Conservation (phyloP, 176 grass and related monocot genomes). For the Oropetium thomaeum region DNA sequence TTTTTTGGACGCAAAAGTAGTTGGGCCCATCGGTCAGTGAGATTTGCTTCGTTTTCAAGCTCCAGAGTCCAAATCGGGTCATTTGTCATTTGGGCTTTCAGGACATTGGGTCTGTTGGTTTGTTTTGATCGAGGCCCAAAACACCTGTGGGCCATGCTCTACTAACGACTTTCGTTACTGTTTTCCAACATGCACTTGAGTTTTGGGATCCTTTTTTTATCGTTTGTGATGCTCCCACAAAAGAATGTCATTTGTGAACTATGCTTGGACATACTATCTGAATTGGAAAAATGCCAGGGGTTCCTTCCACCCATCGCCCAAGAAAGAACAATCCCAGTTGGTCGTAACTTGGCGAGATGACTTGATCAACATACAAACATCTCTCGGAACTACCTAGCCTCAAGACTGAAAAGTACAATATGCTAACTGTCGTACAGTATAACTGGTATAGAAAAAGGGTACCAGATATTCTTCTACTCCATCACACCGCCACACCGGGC, state of each 20-base stretch:
- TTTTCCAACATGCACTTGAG: background rate
- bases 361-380: background rate
- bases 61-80: constrained; percentile 1
- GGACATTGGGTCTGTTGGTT: background rate
- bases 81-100: background rate
- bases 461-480: background rate
- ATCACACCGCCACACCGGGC: too few relatives aligned
- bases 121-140: background rate
- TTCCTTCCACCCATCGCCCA: too few relatives aligned
- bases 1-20: background rate
- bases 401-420: too few relatives aligned
- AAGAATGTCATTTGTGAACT: background rate
- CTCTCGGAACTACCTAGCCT: background rate
- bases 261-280: background rate
- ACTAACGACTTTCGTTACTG: too few relatives aligned
- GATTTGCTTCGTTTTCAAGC: background rate
- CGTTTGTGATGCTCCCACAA: too few relatives aligned
- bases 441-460: background rate
- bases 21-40: background rate
- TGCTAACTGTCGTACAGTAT: background rate
- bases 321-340: background rate
- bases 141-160: background rate
- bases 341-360: background rate
- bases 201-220: background rate
- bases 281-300: background rate